Evolutionary conservation across 495 filamentous ascomycete species (phyloP), one percentile per base, ranked within the genome.

Genomic region (Talaromyces ruber): DNA sequence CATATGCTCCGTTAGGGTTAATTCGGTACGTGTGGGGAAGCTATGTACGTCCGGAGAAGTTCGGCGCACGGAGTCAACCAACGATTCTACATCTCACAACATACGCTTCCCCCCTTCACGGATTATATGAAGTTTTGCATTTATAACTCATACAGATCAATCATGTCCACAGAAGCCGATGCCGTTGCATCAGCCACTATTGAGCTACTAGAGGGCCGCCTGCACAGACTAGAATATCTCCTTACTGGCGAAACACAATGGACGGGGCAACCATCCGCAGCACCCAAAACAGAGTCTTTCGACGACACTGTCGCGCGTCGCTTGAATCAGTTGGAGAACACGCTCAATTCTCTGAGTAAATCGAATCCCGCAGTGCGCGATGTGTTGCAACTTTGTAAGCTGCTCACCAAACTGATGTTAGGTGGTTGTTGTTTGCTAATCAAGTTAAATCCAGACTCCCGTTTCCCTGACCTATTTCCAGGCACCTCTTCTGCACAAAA

Each of bases 181-280:
- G 65, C 70, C 7, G 65, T 78, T 50, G 75, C 76, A 2, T 70
- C 74, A 5, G 74, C 76, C 9, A 93, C 92, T 1, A 84, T 95
- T 54, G 84, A 87, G 34, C 80, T 90, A 56, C 87, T 97, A 4
- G 88, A 93, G 66, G 76, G 77, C n/a, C 88, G 92, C 39, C 80
- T 97, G 32, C 78, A 80, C 54, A 82, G 88, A 26, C 76, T 95
- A 54, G 86, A 91, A 64, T 93, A 88, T 72, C 78, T 88, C 30
- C 78, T 97, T 54, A 84, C 84, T 64, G 91, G 91, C 65, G 69
- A 76, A 68, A 71, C 71, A 14, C 69, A 73, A 62, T 72, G 78
- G 81, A 66, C 71, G 64, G 64, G 72, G 64, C 47, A 74, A 73
- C 63, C 81, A 72, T 70, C 64, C 54, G 65, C 68, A n/a, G 76